Evolutionary conservation across 2,329 filamentous ascomycete genomes (phyloP).

Genomic region (Clonostachys solani): DNA sequence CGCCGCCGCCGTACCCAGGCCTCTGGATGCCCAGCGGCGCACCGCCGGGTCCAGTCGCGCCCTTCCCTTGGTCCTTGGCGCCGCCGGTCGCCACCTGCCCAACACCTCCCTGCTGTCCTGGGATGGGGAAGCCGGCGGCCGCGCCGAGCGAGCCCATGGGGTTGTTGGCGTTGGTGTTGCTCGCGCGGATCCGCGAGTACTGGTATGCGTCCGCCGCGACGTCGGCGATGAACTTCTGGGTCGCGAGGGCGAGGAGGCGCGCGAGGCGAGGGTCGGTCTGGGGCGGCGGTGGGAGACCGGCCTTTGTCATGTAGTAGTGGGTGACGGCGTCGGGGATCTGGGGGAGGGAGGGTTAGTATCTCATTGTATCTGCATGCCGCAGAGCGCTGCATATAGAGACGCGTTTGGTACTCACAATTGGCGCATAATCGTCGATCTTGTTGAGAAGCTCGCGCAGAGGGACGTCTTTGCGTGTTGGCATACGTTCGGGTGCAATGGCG

Average conservation of each 20-base stretch:
- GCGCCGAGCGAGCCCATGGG: slow-evolving; percentile 84
- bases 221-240: slow-evolving; percentile 97
- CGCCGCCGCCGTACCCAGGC: slow-evolving; percentile 80
- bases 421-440: slow-evolving; percentile 98
- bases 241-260: slow-evolving; percentile 91
- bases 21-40: slow-evolving; percentile 70
- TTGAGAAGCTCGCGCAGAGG: slow-evolving; percentile 87
- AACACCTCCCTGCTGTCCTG: not conserved
- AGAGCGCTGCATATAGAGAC: not conserved
- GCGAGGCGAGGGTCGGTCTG: slow-evolving; percentile 88
- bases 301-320: slow-evolving; percentile 95
- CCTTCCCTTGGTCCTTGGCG: slow-evolving; percentile 50
- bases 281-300: slow-evolving; percentile 87
- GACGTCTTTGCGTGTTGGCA: slow-evolving; percentile 83
- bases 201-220: slow-evolving; percentile 97
- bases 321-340: slow-evolving; percentile 97
- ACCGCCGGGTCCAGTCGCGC: slow-evolving; percentile 5
- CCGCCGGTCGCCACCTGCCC: not conserved
- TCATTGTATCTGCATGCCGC: slow-evolving; percentile 2
- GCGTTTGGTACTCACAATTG: slow-evolving; percentile 64
- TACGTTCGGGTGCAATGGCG: slow-evolving; percentile 48
- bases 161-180: slow-evolving; percentile 80
- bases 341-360: slow-evolving; percentile 1
- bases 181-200: slow-evolving; percentile 92
- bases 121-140: slow-evolving; percentile 52